These are phyloP conservation scores for Cercis canadensis DNA, from an alignment of 306 rosid genomes.

Conservation along the genomic window DNA sequence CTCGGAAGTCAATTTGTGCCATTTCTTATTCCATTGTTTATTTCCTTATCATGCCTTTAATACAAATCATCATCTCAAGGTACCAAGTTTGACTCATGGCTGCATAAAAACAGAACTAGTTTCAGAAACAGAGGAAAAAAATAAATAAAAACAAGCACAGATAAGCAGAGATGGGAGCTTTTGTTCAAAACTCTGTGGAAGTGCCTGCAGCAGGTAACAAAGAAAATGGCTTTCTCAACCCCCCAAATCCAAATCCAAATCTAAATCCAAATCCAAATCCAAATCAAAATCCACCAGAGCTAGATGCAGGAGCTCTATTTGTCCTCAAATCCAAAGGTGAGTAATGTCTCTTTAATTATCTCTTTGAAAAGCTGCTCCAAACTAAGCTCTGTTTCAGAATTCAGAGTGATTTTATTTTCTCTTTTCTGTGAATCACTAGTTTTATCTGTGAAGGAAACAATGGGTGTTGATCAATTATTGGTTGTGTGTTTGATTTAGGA, in stretches of 20 bases:
- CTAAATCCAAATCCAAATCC: conserved; percentile 3
- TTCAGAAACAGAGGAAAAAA: neutral
- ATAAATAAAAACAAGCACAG: conserved; percentile 9
- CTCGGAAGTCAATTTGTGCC: too few relatives aligned
- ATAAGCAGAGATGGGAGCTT: conserved; percentile 47
- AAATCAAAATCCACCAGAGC: too few relatives aligned
- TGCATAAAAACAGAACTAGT: neutral
- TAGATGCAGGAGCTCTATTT: conserved; percentile 82
- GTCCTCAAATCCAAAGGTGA: conserved; percentile 81
- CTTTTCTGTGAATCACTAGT: neutral
- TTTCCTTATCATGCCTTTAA: neutral
- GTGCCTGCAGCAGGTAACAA: conserved; percentile 35
- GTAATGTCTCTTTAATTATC: neutral
- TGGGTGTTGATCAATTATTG: conserved; percentile 33
- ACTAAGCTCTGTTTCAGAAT: neutral
- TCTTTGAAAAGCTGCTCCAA: too few relatives aligned
- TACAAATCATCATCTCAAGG: conserved; percentile 31
- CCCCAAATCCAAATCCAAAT: neutral
- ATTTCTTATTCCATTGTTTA: too few relatives aligned
- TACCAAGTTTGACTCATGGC: conserved; percentile 18
- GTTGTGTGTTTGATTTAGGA: conserved; percentile 43
- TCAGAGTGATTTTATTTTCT: too few relatives aligned
- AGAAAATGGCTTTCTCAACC: conserved; percentile 44
- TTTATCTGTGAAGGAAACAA: neutral
- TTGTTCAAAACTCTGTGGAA: conserved; percentile 44